Evolutionary conservation across 495 filamentous ascomycete species (phyloP), one percentile per base, ranked within the genome.

Genomic region (Xylaria cubensis): DNA sequence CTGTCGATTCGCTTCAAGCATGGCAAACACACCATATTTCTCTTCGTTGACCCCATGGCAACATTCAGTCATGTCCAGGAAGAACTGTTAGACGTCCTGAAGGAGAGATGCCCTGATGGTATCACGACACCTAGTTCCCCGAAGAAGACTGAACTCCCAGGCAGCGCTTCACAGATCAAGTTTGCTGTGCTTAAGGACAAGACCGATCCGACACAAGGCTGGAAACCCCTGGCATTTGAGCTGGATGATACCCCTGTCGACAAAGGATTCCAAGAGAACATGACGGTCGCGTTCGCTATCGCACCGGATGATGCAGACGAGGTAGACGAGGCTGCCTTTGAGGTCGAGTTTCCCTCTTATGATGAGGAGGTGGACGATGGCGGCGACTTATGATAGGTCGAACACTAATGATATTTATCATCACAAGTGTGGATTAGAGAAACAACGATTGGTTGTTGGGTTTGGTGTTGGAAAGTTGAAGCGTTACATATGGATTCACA

Each of bases 1-100:
- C 84, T 88, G 81, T 94, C 92, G 13, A 79, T 97, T 48, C 88
- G 91, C 34, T 89, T 97, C 80, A 97, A 97, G 75, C 85, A 92
- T 81, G 89, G 92, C 80, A 92, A 89, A 70, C 90, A 89, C 69
- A 97, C 93, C 34, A 84, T 97, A 75, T 86, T 95, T 75, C 84
- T 97, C 39, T 89, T 93, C 74, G 85, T 90, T 39, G 86, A 88
- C 48, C 83, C 90, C 3, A 83, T 88, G 55, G 85, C 90, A 72
- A 77, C 89, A 36, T 89, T 97, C 75, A 71, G 80, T 24, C 80
- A 84, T 2, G 80, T 94, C 55, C 92, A 92, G 77, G 73, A 86
- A 9, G 86, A 91, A 9, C 87, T 97, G 2, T 84, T 94, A 21
- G 77, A 82, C n/a, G 84, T 82, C 75, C 68, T 87, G 72, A 73